These are phyloP conservation scores for Carex kokanica DNA, from an alignment of 176 grass and related monocot genomes.

Conservation along the genomic window DNA sequence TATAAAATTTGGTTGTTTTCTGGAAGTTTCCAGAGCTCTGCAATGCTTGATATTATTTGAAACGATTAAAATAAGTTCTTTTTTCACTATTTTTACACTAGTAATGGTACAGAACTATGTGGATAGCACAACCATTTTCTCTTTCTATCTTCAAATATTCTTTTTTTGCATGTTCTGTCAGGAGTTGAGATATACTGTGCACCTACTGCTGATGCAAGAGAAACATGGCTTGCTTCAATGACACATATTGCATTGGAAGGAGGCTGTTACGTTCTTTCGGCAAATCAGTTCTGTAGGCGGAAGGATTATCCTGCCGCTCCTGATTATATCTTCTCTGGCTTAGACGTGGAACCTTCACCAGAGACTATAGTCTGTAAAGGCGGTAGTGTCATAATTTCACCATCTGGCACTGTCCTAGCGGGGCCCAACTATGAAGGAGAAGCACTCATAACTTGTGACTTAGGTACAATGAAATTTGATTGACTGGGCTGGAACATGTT, in stretches of 20 bases:
- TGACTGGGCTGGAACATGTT: not conserved
- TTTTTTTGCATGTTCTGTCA: conserved; percentile 6
- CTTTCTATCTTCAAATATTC: not conserved
- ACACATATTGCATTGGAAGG: conserved; percentile 83
- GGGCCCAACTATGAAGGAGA: conserved; percentile 91
- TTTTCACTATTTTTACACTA: not conserved
- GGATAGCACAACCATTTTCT: not conserved
- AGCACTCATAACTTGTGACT: conserved; percentile 63
- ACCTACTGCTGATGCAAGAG: conserved; percentile 79
- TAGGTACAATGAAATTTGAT: conserved; percentile 44
- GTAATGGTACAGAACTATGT: not conserved
- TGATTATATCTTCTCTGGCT: conserved; percentile 56
- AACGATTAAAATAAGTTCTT: not conserved
- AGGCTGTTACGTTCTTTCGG: conserved; percentile 85
- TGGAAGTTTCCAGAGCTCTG: not conserved
- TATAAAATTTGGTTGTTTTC: not conserved
- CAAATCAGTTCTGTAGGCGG: conserved; percentile 86
- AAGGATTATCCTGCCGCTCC: conserved; percentile 83
- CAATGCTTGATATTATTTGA: not conserved
- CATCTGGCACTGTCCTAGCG: conserved; percentile 65
- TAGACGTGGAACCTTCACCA: conserved; percentile 66
- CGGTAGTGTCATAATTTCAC: conserved; percentile 94
- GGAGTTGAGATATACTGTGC: conserved; percentile 93
- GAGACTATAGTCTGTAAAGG: conserved; percentile 78
- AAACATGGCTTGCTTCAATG: conserved; percentile 92